phyloP scores from a whole-genome alignment of 2,329 filamentous ascomycete species.

The Celoporthe dispersa region DNA sequence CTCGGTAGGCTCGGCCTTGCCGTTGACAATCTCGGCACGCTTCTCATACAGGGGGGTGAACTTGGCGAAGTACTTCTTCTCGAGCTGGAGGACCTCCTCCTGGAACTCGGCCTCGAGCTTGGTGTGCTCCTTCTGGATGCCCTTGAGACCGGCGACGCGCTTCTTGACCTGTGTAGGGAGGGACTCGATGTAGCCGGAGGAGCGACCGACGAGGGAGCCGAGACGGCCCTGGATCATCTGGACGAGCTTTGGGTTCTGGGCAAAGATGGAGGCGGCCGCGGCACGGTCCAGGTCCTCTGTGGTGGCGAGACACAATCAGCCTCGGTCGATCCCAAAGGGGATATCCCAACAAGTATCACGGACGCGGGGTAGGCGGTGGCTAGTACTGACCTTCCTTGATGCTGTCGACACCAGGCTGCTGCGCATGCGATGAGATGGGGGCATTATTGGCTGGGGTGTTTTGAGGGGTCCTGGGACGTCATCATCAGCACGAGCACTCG shows the following conservation, averaged over 20 bases:
- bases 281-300: constrained; percentile 87
- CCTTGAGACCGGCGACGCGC: constrained; percentile 93
- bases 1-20: constrained; percentile 80
- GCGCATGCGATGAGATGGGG: constrained; percentile 95
- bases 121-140: constrained; percentile 97
- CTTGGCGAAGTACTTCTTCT: constrained; percentile 99
- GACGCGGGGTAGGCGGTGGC: constrained; percentile 28
- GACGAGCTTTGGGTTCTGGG: constrained; percentile 91
- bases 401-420: constrained; percentile 90
- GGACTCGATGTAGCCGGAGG: constrained; percentile 97
- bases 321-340: constrained; percentile 1
- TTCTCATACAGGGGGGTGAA: constrained; percentile 97
- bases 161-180: constrained; percentile 87
- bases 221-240: constrained; percentile 98
- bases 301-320: constrained; percentile 35
- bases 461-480: constrained; percentile 81
- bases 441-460: constrained; percentile 96
- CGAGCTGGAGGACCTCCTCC: constrained; percentile 94
- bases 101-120: constrained; percentile 99
- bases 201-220: constrained; percentile 87
- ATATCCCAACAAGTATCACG: constrained; percentile 12
- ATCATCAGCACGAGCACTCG: constrained; percentile 30
- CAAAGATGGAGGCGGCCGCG: constrained; percentile 88
- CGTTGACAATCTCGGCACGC: constrained; percentile 92
- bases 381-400: constrained; percentile 88